Evolutionary conservation across 139 green algal genomes (phyloP).

Genomic region (Coelastrella sp.): DNA sequence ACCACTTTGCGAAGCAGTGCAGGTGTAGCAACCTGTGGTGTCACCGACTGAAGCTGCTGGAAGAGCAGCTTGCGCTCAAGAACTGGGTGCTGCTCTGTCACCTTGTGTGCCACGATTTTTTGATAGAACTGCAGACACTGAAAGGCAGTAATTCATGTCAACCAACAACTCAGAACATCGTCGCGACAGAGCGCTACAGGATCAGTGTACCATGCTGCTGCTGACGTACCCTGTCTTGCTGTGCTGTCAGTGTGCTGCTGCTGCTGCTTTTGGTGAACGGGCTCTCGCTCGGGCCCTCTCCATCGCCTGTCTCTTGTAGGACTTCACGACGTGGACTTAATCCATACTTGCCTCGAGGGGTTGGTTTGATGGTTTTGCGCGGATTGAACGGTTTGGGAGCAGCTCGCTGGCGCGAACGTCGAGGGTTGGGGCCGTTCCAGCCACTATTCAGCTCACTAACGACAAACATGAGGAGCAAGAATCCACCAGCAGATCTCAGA

Average conservation of each 20-base stretch:
- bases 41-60: too few relatives aligned
- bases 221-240: too few relatives aligned
- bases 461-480: conserved; percentile 1
- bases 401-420: not conserved
- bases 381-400: conserved; percentile 2
- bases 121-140: conserved; percentile 30
- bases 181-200: not conserved
- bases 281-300: not conserved
- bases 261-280: conserved; percentile 3
- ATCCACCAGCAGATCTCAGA: too few relatives aligned
- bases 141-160: too few relatives aligned
- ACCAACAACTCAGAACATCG: not conserved
- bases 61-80: too few relatives aligned
- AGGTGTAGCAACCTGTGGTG: not conserved
- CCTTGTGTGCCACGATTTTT: not conserved
- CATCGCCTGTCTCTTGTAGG: not conserved
- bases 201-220: not conserved
- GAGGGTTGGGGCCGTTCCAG: not conserved
- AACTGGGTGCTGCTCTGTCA: too few relatives aligned
- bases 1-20: not conserved
- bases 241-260: too few relatives aligned
- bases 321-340: not conserved
- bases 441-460: not conserved
- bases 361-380: conserved; percentile 15
- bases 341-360: conserved; percentile 27